Evolutionary conservation across 2,329 filamentous ascomycete genomes (phyloP).

Genomic region (Alternaria triticina): DNA sequence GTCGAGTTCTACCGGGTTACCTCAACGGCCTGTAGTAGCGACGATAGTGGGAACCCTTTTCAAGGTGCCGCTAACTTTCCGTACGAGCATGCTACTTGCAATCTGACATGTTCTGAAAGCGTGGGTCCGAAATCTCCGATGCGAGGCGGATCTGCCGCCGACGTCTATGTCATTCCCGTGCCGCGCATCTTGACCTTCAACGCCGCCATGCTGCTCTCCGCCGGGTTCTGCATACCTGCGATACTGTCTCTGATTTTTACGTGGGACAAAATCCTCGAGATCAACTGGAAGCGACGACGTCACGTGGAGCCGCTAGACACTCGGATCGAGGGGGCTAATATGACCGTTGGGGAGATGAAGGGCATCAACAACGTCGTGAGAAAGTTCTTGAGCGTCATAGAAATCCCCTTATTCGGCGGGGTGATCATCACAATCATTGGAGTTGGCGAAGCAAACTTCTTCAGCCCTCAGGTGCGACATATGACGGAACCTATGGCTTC

Average conservation of each 20-base stretch:
- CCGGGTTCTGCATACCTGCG: slow-evolving; percentile 70
- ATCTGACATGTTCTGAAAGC: slow-evolving; percentile 54
- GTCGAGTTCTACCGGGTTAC: slow-evolving; percentile 68
- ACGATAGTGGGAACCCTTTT: slow-evolving; percentile 49
- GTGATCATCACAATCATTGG: slow-evolving; percentile 66
- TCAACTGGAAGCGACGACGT: slow-evolving; percentile 63
- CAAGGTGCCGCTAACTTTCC: slow-evolving; percentile 52
- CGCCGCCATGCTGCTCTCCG: slow-evolving; percentile 65
- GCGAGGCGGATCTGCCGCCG: slow-evolving; percentile 61
- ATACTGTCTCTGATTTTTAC: slow-evolving; percentile 67
- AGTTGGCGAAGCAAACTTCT: slow-evolving; percentile 70
- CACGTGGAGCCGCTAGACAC: slow-evolving; percentile 46
- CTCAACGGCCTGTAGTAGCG: slow-evolving; percentile 52
- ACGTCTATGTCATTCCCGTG: slow-evolving; percentile 68
- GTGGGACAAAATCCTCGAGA: slow-evolving; percentile 68
- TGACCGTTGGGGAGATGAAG: slow-evolving; percentile 59
- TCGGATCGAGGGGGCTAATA: slow-evolving; percentile 61
- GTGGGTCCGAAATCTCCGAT: slow-evolving; percentile 62
- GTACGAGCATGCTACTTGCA: slow-evolving; percentile 55
- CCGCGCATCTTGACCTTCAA: slow-evolving; percentile 64
- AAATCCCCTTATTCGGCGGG: slow-evolving; percentile 65
- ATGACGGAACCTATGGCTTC: slow-evolving; percentile 68
- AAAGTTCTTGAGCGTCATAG: slow-evolving; percentile 52
- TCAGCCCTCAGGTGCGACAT: slow-evolving; percentile 61
- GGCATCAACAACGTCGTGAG: slow-evolving; percentile 47